phyloP scores from a whole-genome alignment of 495 filamentous ascomycete genomes.

The Neurospora sp. region DNA sequence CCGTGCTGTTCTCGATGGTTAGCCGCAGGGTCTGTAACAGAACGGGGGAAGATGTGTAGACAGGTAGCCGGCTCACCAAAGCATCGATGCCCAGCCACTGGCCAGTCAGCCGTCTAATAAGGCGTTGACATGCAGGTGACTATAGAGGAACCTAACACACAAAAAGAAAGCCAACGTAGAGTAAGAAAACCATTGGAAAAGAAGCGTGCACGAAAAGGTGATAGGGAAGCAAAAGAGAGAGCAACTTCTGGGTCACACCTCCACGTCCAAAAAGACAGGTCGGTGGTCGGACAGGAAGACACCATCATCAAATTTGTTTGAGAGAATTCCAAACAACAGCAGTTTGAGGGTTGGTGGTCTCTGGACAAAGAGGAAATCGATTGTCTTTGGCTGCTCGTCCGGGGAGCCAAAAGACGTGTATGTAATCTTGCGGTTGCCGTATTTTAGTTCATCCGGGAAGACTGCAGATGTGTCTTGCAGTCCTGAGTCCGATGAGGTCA shows the following conservation, averaged over 20 bases:
- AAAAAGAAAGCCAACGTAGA: neutral
- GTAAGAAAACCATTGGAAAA: neutral
- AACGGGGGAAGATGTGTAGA: neutral
- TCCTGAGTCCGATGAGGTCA: slow-evolving; percentile 25
- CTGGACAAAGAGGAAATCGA: slow-evolving; percentile 25
- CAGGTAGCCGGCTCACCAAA: neutral
- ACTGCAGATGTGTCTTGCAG: slow-evolving; percentile 21
- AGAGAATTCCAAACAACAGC: slow-evolving; percentile 45
- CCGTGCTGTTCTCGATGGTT: neutral
- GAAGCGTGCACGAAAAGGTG: neutral
- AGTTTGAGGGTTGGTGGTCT: slow-evolving; percentile 5
- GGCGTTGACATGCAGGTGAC: neutral
- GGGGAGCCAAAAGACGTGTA: slow-evolving; percentile 58
- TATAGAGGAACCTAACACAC: neutral
- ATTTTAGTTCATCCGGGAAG: slow-evolving; percentile 8
- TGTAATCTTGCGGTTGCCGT: slow-evolving; percentile 26
- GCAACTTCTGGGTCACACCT: slow-evolving; percentile 4
- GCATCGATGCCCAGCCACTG: neutral
- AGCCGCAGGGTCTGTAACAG: neutral
- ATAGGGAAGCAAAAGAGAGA: neutral
- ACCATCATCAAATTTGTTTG: slow-evolving; percentile 54
- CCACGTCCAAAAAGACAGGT: slow-evolving; percentile 58
- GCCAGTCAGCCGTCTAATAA: neutral
- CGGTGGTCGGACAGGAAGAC: slow-evolving; percentile 69
- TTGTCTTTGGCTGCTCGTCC: slow-evolving; percentile 12